These are phyloP conservation scores for Thielaviopsis euricoi DNA, from an alignment of 2,329 filamentous ascomycete genomes.

Conservation along the genomic window DNA sequence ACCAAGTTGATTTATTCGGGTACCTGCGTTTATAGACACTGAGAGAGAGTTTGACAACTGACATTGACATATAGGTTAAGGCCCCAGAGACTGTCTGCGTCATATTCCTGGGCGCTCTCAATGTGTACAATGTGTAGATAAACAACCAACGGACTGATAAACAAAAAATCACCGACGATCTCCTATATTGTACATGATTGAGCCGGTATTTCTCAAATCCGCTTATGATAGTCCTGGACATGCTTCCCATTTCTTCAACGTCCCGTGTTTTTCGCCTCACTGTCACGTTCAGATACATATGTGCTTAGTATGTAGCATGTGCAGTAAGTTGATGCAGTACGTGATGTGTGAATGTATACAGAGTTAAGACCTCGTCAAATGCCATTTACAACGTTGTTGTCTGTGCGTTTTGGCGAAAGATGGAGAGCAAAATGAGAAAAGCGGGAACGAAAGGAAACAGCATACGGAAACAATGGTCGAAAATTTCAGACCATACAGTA, in stretches of 20 bases:
- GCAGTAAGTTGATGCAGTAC: neutral
- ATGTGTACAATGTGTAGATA: too few species aligned
- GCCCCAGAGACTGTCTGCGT: too few species aligned
- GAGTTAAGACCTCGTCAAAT: neutral
- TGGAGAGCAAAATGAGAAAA: neutral
- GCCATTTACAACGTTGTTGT: neutral
- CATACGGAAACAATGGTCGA: neutral
- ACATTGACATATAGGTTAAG: too few species aligned
- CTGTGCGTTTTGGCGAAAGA: neutral
- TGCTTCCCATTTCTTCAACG: neutral
- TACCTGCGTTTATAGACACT: neutral
- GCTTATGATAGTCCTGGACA: too few species aligned
- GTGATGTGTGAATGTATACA: neutral
- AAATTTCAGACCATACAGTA: too few species aligned
- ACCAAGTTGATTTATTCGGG: neutral
- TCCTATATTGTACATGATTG: neutral
- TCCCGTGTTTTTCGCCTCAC: neutral
- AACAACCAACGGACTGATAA: too few species aligned
- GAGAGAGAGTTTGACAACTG: neutral
- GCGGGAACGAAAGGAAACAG: neutral
- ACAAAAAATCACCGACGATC: neutral
- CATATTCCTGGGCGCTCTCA: too few species aligned
- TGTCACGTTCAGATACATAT: neutral
- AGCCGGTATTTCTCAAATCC: neutral
- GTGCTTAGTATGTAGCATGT: neutral